Base-by-base conservation (phyloP, 1,284 basidiomycete species). In the Lentinus polychrous region DNA sequence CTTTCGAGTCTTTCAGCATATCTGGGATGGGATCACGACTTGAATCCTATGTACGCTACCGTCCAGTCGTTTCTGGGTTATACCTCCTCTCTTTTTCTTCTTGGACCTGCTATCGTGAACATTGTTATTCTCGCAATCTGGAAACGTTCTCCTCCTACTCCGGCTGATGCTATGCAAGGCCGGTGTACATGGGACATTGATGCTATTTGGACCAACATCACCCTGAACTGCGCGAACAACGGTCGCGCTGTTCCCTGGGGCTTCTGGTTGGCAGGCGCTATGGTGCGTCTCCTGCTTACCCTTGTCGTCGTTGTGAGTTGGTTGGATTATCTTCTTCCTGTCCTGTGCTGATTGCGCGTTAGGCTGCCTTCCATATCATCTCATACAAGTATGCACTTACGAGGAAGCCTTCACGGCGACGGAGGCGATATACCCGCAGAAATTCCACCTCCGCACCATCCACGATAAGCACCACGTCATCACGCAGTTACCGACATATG, bases 171-270 rank as follows among this genome's bases (percentile, higher is more conserved):
- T 49, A 58, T 77, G 8, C 57, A 52, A n/a, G 62, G 66, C 33
- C 70, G 76, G 15, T 86, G 84, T 54, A 60, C 66, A 37, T 69
- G 81, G 66, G 80, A 83, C 54, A 66, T 86, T 41, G 84, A 87
- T 57, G 67, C 81, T 37, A 64, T 79, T 3, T 87, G 84, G 84
- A 73, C 78, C 6, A 64, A 62, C 14, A 53, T 57, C 1, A 63
- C 62, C 17, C 51, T 53, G 8, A 55, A 55, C 22, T 73, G 73
- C 45, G 48, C 41, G 8, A 6, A 43, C 14, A 43, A 35, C 11
- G 50, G 43, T 0, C 52, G 58, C 12, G 61, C 69, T 1, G 61
- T 67, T 11, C 34, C 69, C 2, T 81, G 76, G 72, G 63, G 67
- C 2, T 63, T 65, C 11, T 86, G 81, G 81, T 57, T 82, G 17